A percentile compares a stretch with the other conserved stretches of the same genome.
phyloP scores from a whole-genome alignment of 306 rosid genomes.

The Prunus mira region DNA sequence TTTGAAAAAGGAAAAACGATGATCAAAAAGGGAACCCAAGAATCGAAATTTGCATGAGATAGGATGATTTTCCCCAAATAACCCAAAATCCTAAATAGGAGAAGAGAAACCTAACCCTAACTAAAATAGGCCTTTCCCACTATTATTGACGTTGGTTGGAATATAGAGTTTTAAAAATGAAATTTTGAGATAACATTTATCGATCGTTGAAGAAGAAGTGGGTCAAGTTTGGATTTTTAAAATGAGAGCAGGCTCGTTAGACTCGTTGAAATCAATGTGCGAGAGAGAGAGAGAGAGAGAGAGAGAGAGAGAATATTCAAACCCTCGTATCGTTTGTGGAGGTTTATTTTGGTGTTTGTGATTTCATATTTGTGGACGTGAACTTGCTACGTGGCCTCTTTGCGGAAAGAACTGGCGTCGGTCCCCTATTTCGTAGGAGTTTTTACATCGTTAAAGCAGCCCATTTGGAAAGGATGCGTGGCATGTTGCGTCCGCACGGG shows the following conservation, averaged over 20 bases:
- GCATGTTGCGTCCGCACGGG: not conserved
- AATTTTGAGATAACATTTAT: not conserved
- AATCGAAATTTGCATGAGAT: constrained; percentile 22
- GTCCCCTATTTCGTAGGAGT: not conserved
- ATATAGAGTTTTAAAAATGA: not conserved
- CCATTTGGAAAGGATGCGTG: not conserved
- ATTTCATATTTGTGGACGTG: not conserved
- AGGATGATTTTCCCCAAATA: not conserved
- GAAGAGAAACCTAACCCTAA: not conserved
- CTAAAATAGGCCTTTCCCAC: not conserved
- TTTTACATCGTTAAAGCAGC: not conserved
- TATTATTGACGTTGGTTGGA: not conserved
- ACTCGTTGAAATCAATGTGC: not conserved
- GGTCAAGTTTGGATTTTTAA: constrained; percentile 1
- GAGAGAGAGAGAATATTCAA: constrained; percentile 7
- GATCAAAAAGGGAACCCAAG: constrained; percentile 3
- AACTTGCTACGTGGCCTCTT: not conserved
- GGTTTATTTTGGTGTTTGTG: not conserved
- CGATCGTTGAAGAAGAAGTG: not conserved
- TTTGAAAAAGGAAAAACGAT: not conserved
- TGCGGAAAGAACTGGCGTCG: fast-evolving
- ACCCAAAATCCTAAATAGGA: not conserved
- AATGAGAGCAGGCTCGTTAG: not conserved
- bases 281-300: not conserved
- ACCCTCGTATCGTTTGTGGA: too few relatives aligned